Evolutionary conservation across 2,329 filamentous ascomycete species (phyloP).

Genomic region (Raffaelea ambrosiae): DNA sequence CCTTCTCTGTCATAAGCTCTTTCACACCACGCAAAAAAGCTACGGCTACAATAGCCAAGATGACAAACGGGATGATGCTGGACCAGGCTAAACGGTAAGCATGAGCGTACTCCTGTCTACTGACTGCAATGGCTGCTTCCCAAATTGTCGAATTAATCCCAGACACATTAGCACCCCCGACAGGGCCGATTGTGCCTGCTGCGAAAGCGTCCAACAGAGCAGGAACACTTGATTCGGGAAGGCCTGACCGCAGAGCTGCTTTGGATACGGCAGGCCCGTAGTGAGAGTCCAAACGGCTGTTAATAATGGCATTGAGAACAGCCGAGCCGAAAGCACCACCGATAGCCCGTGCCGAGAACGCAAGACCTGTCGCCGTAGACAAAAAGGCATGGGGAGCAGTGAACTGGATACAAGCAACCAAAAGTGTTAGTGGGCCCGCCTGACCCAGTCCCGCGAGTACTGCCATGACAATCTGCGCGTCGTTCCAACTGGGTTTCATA

Average conservation of each 20-base stretch:
- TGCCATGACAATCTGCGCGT: slow-evolving; percentile 37
- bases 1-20: slow-evolving; percentile 44
- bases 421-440: slow-evolving; percentile 38
- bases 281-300: slow-evolving; percentile 31
- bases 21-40: slow-evolving; percentile 36
- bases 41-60: slow-evolving; percentile 35
- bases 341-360: slow-evolving; percentile 43
- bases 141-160: slow-evolving; percentile 29
- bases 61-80: slow-evolving; percentile 42
- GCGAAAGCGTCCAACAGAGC: slow-evolving; percentile 29
- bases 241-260: slow-evolving; percentile 33
- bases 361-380: slow-evolving; percentile 43
- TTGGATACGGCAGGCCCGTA: slow-evolving; percentile 29
- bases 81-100: slow-evolving; percentile 42
- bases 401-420: slow-evolving; percentile 42
- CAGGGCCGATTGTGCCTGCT: slow-evolving; percentile 19
- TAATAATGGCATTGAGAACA: slow-evolving; percentile 42
- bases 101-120: slow-evolving; percentile 34
- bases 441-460: slow-evolving; percentile 40
- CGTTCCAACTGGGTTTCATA: slow-evolving; percentile 33
- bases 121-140: slow-evolving; percentile 27
- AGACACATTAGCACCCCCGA: slow-evolving; percentile 18
- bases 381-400: slow-evolving; percentile 43
- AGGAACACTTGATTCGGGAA: slow-evolving; percentile 27
- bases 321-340: slow-evolving; percentile 45